Conservation (phyloP, 2,329 filamentous ascomycete species). For the Coniochaeta hoffmannii region DNA sequence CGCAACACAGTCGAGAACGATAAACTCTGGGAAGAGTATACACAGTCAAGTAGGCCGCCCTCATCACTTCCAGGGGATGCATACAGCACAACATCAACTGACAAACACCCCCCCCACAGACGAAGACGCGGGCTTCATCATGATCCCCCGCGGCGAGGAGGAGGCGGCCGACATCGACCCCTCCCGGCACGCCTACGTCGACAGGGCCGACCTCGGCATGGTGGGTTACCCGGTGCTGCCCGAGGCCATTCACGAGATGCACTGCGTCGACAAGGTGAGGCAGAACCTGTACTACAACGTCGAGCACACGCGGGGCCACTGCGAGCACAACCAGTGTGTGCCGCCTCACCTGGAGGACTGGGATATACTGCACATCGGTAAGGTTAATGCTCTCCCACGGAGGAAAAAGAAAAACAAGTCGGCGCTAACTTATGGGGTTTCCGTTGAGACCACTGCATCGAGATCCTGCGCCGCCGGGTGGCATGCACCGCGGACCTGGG, state of each 20-base stretch:
- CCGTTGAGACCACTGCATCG: conserved; percentile 11
- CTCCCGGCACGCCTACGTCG: conserved; percentile 9
- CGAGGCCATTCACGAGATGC: conserved; percentile 11
- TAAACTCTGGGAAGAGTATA: conserved; percentile 9
- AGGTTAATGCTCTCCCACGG: no score
- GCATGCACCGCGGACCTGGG: conserved; percentile 11
- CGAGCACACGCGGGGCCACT: conserved; percentile 9
- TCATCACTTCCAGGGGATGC: neutral
- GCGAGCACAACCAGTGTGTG: conserved; percentile 1
- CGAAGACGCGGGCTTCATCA: conserved; percentile 8
- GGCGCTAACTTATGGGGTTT: no score
- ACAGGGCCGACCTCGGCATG: conserved; percentile 10
- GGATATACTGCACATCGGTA: conserved; percentile 9
- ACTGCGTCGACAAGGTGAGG: conserved; percentile 10
- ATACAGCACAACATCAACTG: neutral
- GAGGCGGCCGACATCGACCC: conserved; percentile 8
- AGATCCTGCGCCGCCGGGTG: conserved; percentile 7
- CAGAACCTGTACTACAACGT: conserved; percentile 12
- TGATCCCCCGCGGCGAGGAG: conserved; percentile 9
- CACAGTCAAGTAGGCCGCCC: conserved; percentile 8
- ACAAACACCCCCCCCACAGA: neutral
- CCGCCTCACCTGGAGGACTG: conserved; percentile 4
- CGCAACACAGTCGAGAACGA: conserved; percentile 8
- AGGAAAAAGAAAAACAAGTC: no score
- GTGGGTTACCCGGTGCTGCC: conserved; percentile 10